Base-by-base conservation (phyloP, 2,329 filamentous ascomycete genomes). In the Clarireedia sp. region DNA sequence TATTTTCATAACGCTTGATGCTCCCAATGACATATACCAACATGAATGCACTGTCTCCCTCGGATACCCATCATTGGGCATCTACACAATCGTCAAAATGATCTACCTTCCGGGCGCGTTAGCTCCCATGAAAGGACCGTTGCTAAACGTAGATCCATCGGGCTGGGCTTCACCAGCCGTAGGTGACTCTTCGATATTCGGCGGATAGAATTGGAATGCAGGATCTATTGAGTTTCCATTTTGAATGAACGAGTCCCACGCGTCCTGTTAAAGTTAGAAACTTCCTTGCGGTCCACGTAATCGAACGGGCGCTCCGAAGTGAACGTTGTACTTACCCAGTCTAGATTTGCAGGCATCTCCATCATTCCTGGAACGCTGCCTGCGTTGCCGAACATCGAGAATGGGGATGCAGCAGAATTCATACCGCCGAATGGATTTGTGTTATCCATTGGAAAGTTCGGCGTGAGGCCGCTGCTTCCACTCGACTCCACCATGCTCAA, bases 211-310 rank as follows among this genome's bases (percentile, higher is more conserved):
- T 51, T 66, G 65, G 45, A 68, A 67, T 1, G 58, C 54, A 7
- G 64, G 64, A 54, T 69, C 67, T 3, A 66, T 51, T 1, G 59
- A 47, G 21, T 61, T 74, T 5, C 79, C 75, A 51, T 79, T 81
- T 67, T 86, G 83, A 48, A 87, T 80, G 62, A 86, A 87, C 6
- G 77, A 80, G 65, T 87, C 84, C 83, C 83, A 87, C 26, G 82
- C 81, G 59, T 85, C 80, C 82, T 85, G 60, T 61, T 29, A 47
- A 49, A 53, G 48, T 33, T 33, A 33, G 29, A 33, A 33, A 12
- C 12, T 33, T 12, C 29, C 29, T 33, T 9, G 9, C 43, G 44
- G 57, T 65, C 64, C 66, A 72, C 54, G 70, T 64, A 43, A 59
- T 59, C 58, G 21, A 23, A 9, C 44, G 46, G 3, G 50, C 26